Conservation (phyloP, 106 monocot genomes). For the Narthecium ossifragum region DNA sequence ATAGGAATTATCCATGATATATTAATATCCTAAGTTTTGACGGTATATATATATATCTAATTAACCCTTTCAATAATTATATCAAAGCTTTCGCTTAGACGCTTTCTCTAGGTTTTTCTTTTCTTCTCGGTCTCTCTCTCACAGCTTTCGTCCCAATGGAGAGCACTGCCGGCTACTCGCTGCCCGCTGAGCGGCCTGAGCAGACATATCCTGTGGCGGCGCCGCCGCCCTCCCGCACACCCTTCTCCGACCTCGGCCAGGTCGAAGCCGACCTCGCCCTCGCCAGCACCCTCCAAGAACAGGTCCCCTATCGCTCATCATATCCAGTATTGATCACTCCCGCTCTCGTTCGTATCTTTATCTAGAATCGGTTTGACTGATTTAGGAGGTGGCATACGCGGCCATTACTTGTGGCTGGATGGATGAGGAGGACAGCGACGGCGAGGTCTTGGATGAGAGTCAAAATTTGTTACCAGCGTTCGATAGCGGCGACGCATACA, state of each 20-base stretch:
- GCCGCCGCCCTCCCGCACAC: conserved; percentile 31
- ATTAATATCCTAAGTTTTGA: too few relatives aligned
- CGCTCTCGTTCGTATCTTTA: too few relatives aligned
- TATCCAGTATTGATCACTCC: neutral
- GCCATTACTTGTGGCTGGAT: conserved; percentile 63
- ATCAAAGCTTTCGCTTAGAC: too few relatives aligned
- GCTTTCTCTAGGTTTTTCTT: too few relatives aligned
- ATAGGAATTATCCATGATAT: too few relatives aligned
- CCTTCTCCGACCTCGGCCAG: conserved; percentile 84
- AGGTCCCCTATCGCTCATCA: conserved; percentile 26
- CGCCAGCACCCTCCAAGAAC: conserved; percentile 85
- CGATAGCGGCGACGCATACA: conserved; percentile 77
- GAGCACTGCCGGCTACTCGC: too few relatives aligned
- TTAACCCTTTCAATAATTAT: too few relatives aligned
- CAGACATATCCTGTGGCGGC: too few relatives aligned
- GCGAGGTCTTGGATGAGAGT: conserved; percentile 62
- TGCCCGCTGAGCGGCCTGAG: too few relatives aligned
- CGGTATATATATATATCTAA: too few relatives aligned
- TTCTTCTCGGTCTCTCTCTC: too few relatives aligned
- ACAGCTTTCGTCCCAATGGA: too few relatives aligned
- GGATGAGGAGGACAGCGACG: conserved; percentile 57
- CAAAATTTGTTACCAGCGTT: conserved; percentile 45
- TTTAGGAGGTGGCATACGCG: conserved; percentile 94
- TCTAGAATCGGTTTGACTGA: neutral
- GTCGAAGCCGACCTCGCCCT: conserved; percentile 96